phyloP scores from a whole-genome alignment of 2,329 filamentous ascomycete genomes.

The Lomentospora prolificans region DNA sequence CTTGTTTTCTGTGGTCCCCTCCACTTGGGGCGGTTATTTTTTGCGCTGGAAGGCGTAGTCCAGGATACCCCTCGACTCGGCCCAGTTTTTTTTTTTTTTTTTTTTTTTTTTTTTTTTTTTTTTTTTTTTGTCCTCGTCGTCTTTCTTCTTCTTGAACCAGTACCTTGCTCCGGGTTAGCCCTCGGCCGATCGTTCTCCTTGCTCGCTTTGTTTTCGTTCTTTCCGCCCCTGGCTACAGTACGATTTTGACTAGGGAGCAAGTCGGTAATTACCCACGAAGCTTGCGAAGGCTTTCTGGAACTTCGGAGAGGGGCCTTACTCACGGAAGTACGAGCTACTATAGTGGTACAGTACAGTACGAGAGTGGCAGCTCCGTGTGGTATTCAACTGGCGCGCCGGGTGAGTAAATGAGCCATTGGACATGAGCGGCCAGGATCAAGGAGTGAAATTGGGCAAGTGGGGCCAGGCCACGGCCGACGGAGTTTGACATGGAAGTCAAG shows the following conservation, averaged over 20 bases:
- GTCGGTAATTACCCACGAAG: constrained; percentile 5
- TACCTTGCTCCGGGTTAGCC: constrained; percentile 1
- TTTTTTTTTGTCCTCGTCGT: not conserved
- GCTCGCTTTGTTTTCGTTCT: not conserved
- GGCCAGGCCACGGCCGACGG: not conserved
- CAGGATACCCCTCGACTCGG: not conserved
- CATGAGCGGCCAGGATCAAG: not conserved
- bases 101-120: not conserved
- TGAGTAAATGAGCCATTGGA: constrained; percentile 3
- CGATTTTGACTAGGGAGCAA: not conserved
- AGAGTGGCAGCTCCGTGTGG: constrained; percentile 1
- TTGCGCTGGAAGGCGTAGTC: not conserved
- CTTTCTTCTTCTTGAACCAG: not conserved
- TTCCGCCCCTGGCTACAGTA: not conserved
- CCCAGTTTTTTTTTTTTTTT: not conserved
- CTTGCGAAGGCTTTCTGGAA: constrained; percentile 4
- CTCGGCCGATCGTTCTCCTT: not conserved
- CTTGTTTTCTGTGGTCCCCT: not conserved
- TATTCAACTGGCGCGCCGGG: not conserved
- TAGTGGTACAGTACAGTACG: not conserved
- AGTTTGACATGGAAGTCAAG: not conserved
- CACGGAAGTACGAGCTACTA: not conserved
- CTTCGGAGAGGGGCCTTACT: not conserved
- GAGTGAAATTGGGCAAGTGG: not conserved
- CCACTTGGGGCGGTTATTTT: not conserved